Percentiles rank a stretch among this genome's conserved stretches.
phyloP scores from a whole-genome alignment of 371 early-diverging fungal species.

The Basidiobolus heterosporus region DNA sequence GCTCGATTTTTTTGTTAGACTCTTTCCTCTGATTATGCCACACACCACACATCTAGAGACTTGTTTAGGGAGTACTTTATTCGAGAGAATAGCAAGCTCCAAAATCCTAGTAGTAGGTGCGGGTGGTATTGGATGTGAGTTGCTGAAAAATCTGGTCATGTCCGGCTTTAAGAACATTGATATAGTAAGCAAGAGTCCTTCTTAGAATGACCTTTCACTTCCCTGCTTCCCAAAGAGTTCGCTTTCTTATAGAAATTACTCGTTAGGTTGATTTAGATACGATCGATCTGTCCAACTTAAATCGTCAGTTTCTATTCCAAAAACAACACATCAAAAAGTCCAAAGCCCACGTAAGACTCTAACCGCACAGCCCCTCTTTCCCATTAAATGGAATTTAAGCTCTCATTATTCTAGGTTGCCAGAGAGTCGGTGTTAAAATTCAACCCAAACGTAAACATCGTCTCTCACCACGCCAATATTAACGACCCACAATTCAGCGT shows the following conservation, averaged over 20 bases:
- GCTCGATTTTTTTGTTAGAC: no score
- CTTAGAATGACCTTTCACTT: background rate
- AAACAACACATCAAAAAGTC: slow-evolving; percentile 79
- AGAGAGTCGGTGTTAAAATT: slow-evolving; percentile 61
- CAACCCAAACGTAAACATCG: slow-evolving; percentile 60
- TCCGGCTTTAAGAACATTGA: slow-evolving; percentile 73
- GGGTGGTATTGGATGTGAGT: slow-evolving; percentile 98
- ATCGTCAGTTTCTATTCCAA: slow-evolving; percentile 96
- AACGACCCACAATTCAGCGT: slow-evolving; percentile 65
- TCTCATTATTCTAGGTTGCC: slow-evolving; percentile 36
- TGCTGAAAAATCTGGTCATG: slow-evolving; percentile 86
- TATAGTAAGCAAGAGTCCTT: slow-evolving; percentile 32
- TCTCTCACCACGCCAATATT: slow-evolving; percentile 68
- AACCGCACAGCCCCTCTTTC: no score
- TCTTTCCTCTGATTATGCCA: background rate
- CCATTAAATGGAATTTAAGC: background rate
- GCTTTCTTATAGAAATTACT: background rate
- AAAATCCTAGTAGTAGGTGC: slow-evolving; percentile 68
- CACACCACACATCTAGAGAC: background rate
- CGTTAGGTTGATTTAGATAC: slow-evolving; percentile 88
- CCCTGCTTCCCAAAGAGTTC: background rate
- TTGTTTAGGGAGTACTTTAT: background rate
- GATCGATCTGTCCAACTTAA: slow-evolving; percentile 95
- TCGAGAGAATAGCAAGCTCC: background rate
- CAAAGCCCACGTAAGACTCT: slow-evolving; percentile 57